A percentile compares a stretch with the other conserved stretches of the same genome.
Evolutionary conservation across 2,329 filamentous ascomycete genomes (phyloP).

Genomic region (Hymenoscyphus salicellus): DNA sequence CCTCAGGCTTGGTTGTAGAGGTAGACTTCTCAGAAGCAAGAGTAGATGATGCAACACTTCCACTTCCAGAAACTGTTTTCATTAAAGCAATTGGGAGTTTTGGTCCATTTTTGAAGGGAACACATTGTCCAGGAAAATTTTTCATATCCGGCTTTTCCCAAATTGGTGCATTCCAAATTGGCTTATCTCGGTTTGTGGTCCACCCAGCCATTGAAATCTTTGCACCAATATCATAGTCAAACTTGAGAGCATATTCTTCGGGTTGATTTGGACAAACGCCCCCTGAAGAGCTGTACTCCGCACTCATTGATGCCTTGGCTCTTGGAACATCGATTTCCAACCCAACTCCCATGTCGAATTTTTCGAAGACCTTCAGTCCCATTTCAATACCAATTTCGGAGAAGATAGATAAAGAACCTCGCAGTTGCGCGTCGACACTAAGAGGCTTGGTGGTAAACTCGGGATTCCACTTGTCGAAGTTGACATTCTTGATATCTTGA

Average conservation of each 20-base stretch:
- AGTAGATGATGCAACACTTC: too few relatives aligned
- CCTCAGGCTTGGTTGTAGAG: too few relatives aligned
- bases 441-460: conserved; percentile 3
- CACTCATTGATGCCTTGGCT: conserved; percentile 2
- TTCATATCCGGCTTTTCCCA: conserved; percentile 6
- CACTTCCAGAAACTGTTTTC: too few relatives aligned
- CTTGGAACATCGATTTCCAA: conserved; percentile 10
- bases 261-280: conserved; percentile 8
- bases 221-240: conserved; percentile 5
- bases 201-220: conserved; percentile 6
- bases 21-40: too few relatives aligned
- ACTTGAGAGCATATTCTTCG: conserved; percentile 9
- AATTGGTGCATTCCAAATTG: conserved; percentile 3
- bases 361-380: conserved; percentile 1
- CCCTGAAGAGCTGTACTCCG: conserved; percentile 9
- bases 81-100: conserved; percentile 2
- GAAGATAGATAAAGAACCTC: conserved; percentile 6
- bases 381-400: conserved; percentile 5
- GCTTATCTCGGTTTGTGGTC: neutral
- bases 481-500: neutral
- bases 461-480: conserved; percentile 10
- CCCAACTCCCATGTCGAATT: conserved; percentile 2
- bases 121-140: conserved; percentile 8
- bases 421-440: conserved; percentile 6
- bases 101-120: conserved; percentile 7